These are phyloP conservation scores for Paraurostyla sp. DNA, from an alignment of 73 alveolate species.

Conservation along the genomic window DNA sequence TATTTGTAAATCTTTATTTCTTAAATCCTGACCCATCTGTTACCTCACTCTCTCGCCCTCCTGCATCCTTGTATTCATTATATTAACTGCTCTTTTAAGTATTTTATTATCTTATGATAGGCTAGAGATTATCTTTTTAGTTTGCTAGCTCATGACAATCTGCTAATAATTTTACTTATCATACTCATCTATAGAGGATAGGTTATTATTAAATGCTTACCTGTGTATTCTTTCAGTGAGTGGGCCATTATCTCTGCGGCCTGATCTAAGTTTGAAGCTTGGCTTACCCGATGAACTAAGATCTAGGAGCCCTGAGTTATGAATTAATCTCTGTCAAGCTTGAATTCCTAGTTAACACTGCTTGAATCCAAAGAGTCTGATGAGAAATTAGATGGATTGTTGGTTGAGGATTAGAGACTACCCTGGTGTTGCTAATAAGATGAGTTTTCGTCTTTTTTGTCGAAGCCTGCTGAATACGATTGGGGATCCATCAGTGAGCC, in stretches of 20 bases:
- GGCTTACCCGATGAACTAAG: neutral
- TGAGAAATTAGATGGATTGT: neutral
- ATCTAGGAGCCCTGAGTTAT: neutral
- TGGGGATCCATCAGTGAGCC: too few species aligned
- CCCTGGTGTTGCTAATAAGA: too few species aligned
- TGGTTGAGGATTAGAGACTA: neutral
- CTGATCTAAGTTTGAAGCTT: slow-evolving; percentile 22
- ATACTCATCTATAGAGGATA: slow-evolving; percentile 13
- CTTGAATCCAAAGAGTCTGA: too few species aligned
- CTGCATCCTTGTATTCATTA: neutral
- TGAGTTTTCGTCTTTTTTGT: too few species aligned
- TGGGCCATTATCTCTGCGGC: slow-evolving; percentile 6
- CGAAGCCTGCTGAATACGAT: too few species aligned
- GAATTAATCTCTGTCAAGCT: neutral
- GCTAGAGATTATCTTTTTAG: neutral
- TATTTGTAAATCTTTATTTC: neutral
- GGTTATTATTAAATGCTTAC: neutral
- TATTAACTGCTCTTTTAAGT: neutral
- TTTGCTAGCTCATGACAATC: neutral
- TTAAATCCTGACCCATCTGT: neutral
- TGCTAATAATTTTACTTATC: neutral
- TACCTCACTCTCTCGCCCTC: neutral
- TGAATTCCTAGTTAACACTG: too few species aligned
- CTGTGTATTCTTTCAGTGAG: slow-evolving; percentile 29
- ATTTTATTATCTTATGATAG: neutral